Evolutionary conservation across 345 rosid species (phyloP), one percentile per base, ranked within the genome.

Genomic region (Salix arbutifolia): DNA sequence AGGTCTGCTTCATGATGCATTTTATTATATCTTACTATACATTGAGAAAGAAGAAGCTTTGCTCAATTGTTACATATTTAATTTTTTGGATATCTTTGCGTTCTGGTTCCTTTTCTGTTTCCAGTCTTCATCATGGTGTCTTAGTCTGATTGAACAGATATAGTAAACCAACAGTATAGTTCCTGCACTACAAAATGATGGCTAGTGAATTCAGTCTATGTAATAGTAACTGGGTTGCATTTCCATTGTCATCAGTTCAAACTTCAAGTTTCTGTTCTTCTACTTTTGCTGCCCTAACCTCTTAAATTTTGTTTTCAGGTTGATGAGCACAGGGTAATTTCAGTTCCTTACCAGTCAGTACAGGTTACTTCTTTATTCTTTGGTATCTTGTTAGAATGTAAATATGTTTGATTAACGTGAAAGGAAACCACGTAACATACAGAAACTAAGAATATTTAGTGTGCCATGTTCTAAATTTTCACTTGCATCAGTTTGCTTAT

Each of bases 301-400:
- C 44, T 78, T 82, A 77, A 70, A 33, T 75, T 78, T 78, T 67
- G 21, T 77, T 89, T 83, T 67, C 84, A 94, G 97, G 96, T 95
- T 84, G 99, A 89, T 26, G 96, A 93, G 79, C 94, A 91, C 69
- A 81, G 97, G 50, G 78, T 95, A 61, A 76, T 84, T 72, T 80
- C 99, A 38, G 86, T 90, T 84, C 89, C 94, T 72, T 95, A 90
- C 85, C 77, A 86, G 79, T 87, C 90, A 38, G 97, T 93, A 70
- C 89, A 91, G 97, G 99, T 93, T 88, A 61, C 73, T 42, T 6
- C 4, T 50, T 68, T 65, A 50, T 26, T 40, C 6, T 33, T 7
- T 17, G 37, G 37, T 40, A 67, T 30, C 58, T 40, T 17, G 37
- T 13, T 3, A 10, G 18, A 40, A n/a, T 50, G 56, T 56, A 18